phyloP scores from a whole-genome alignment of 2,329 filamentous ascomycete genomes.

The Colletotrichum sp. region DNA sequence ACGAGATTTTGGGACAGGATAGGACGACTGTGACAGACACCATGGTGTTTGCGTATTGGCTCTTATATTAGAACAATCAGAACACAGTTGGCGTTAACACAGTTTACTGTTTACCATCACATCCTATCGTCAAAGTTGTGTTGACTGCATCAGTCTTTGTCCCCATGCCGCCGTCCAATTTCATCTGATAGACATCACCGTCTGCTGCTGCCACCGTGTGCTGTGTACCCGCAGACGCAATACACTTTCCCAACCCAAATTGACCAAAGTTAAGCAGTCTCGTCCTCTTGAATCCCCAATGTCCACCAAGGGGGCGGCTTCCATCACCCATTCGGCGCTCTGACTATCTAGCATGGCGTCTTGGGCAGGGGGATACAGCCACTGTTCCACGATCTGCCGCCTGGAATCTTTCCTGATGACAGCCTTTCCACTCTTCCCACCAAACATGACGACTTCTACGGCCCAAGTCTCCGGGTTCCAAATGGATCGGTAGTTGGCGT shows the following conservation, averaged over 20 bases:
- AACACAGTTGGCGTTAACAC: too few species aligned
- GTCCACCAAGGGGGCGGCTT: background rate
- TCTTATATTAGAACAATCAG: background rate
- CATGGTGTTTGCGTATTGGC: background rate
- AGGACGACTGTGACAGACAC: background rate
- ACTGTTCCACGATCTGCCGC: background rate
- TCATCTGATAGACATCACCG: background rate
- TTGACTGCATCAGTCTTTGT: background rate
- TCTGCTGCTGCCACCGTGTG: background rate
- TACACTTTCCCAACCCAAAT: background rate
- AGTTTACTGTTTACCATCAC: background rate
- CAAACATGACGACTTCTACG: background rate
- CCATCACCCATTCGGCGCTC: background rate
- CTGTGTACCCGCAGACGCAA: background rate
- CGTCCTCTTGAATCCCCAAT: background rate
- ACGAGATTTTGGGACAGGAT: background rate
- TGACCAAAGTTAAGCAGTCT: background rate
- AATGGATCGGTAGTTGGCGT: background rate
- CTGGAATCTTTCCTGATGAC: background rate
- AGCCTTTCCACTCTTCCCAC: background rate
- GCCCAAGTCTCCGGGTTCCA: background rate
- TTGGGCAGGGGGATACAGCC: too few species aligned
- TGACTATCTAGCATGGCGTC: background rate
- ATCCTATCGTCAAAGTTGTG: background rate
- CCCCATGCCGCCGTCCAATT: background rate